These are phyloP conservation scores for Rhodotorula sp. DNA, from an alignment of 1,284 basidiomycete species.

Conservation along the genomic window DNA sequence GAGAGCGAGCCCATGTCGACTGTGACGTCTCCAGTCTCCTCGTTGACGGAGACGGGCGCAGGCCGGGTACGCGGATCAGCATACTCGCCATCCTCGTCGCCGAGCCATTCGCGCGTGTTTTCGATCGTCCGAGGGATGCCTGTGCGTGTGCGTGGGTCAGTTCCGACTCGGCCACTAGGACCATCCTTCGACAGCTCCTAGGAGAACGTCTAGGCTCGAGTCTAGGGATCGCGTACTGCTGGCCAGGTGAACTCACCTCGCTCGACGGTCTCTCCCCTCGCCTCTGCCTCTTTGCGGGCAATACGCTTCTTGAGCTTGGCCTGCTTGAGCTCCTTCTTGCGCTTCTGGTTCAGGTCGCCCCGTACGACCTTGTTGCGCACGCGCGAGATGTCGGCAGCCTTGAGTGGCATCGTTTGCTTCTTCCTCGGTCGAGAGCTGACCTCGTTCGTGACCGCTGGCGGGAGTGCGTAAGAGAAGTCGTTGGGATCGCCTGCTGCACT, in stretches of 20 bases:
- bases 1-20: conserved; percentile 44
- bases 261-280: conserved; percentile 48
- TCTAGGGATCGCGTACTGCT: not conserved
- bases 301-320: conserved; percentile 76
- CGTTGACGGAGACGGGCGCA: conserved; percentile 39
- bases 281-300: conserved; percentile 68
- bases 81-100: conserved; percentile 68
- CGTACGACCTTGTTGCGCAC: conserved; percentile 51
- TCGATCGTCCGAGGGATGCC: conserved; percentile 73
- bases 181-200: no score
- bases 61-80: conserved; percentile 45
- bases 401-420: conserved; percentile 18
- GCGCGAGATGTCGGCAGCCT: conserved; percentile 29
- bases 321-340: conserved; percentile 74
- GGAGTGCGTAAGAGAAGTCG: no score
- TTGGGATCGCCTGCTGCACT: no score
- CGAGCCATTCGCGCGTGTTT: conserved; percentile 85
- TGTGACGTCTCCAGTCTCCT: conserved; percentile 45
- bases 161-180: not conserved
- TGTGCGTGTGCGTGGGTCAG: not conserved
- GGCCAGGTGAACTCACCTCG: conserved; percentile 40
- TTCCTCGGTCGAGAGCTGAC: no score
- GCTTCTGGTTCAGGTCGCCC: conserved; percentile 55
- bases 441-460: no score
- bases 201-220: not conserved